These are phyloP conservation scores for Balakata baccata DNA, from an alignment of 345 rosid genomes.

Conservation along the genomic window DNA sequence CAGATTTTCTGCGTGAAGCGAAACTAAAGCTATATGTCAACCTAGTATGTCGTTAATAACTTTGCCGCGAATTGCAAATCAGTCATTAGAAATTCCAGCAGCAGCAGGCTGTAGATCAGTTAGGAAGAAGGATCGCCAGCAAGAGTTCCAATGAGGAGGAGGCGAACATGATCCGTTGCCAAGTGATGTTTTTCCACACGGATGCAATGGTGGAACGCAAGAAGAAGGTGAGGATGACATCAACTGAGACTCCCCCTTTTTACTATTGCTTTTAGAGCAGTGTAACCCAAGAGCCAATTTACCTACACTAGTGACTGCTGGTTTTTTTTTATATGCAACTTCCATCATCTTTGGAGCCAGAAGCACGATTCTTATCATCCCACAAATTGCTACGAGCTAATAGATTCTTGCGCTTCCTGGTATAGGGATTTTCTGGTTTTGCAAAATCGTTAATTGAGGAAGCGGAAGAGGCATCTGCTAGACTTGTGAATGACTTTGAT, in stretches of 20 bases:
- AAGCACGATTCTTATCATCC: constrained; percentile 13
- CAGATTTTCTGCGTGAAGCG: neutral
- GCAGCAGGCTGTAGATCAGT: constrained; percentile 39
- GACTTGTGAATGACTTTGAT: constrained; percentile 50
- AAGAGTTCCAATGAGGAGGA: constrained; percentile 16
- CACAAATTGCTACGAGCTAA: constrained; percentile 19
- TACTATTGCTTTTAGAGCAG: constrained; percentile 5
- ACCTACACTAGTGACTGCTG: constrained; percentile 16
- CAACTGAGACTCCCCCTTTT: constrained; percentile 11
- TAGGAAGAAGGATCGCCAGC: constrained; percentile 40
- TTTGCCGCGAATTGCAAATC: constrained; percentile 9
- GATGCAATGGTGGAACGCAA: constrained; percentile 39
- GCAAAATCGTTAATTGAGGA: constrained; percentile 34
- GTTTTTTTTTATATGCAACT: constrained; percentile 24
- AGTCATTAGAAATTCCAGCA: neutral
- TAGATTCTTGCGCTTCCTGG: constrained; percentile 37
- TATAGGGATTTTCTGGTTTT: constrained; percentile 41
- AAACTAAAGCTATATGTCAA: constrained; percentile 7
- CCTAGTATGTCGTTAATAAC: constrained; percentile 20
- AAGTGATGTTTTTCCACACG: constrained; percentile 24
- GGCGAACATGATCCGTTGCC: constrained; percentile 14
- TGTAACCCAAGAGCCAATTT: constrained; percentile 5
- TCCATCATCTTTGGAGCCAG: constrained; percentile 11
- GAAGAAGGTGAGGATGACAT: constrained; percentile 13
- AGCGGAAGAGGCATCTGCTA: constrained; percentile 34